These are phyloP conservation scores for Lepidium africanum DNA, from an alignment of 345 rosid genomes.

Conservation along the genomic window DNA sequence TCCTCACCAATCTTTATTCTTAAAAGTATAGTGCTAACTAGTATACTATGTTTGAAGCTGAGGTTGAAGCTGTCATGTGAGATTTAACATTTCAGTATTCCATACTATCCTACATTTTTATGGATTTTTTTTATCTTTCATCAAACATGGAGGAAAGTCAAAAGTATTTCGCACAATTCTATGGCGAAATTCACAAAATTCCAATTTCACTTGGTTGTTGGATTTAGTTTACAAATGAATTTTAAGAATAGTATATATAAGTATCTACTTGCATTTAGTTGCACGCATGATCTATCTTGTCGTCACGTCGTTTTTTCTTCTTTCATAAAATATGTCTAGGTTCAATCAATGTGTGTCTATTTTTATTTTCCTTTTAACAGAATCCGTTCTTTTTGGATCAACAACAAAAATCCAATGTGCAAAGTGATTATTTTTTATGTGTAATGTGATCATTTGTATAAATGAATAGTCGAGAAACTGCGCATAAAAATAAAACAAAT, in stretches of 20 bases:
- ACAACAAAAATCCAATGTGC: not conserved
- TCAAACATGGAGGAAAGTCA: too few species aligned
- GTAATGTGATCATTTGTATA: not conserved
- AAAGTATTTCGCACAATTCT: too few species aligned
- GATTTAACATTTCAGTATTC: too few species aligned
- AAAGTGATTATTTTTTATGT: too few species aligned
- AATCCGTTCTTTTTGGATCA: not conserved
- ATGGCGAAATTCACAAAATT: too few species aligned
- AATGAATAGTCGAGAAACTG: not conserved
- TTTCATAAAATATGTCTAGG: not conserved
- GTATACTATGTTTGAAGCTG: too few species aligned
- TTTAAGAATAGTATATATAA: not conserved
- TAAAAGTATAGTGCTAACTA: too few species aligned
- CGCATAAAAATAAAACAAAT: not conserved
- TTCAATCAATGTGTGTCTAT: not conserved
- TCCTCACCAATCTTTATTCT: too few species aligned
- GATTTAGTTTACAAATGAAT: not conserved
- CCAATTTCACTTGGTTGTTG: not conserved
- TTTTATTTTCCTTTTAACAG: not conserved
- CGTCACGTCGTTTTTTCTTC: constrained; percentile 6
- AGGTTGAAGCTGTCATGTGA: too few species aligned
- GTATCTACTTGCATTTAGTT: not conserved
- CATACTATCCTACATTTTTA: too few species aligned
- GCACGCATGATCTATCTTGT: constrained; percentile 10
- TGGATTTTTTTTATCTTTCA: too few species aligned